Conservation (phyloP, 1,284 basidiomycete species). For the Apiotrichum porosum region DNA sequence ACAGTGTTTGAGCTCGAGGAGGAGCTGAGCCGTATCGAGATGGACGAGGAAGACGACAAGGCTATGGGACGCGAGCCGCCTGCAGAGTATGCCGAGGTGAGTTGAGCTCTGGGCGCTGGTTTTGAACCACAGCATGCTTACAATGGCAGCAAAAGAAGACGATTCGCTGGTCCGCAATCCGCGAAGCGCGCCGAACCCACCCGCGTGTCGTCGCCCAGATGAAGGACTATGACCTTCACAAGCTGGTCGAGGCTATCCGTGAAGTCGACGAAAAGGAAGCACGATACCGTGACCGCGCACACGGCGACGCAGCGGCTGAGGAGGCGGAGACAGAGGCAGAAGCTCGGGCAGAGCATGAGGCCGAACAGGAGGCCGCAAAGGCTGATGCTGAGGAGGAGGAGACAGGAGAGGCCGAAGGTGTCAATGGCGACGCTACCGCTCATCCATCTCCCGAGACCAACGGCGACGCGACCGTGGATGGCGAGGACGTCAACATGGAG, state of each 20-base stretch:
- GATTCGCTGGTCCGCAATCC: constrained; percentile 36
- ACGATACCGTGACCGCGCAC: background rate
- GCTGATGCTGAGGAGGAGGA: constrained; percentile 6
- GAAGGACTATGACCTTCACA: constrained; percentile 25
- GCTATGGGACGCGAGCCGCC: constrained; percentile 33
- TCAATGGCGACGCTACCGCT: too few relatives aligned
- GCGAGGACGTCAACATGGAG: constrained; percentile 3
- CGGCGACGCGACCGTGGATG: too few relatives aligned
- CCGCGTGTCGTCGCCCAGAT: constrained; percentile 26
- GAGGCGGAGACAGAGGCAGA: constrained; percentile 10
- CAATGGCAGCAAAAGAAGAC: constrained; percentile 23
- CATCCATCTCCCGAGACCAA: background rate
- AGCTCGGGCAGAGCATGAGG: background rate
- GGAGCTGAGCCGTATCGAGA: constrained; percentile 27
- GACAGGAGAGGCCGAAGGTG: background rate
- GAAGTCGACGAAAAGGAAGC: constrained; percentile 4
- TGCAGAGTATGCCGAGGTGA: constrained; percentile 27
- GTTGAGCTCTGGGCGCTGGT: background rate
- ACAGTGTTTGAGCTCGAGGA: constrained; percentile 24
- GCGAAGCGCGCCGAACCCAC: constrained; percentile 29
- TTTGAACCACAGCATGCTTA: too few relatives aligned
- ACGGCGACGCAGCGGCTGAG: background rate
- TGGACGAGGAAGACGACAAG: constrained; percentile 37
- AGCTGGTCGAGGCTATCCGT: constrained; percentile 21
- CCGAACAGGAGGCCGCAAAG: constrained; percentile 4